Evolutionary conservation across 2,329 filamentous ascomycete genomes (phyloP).

Genomic region (Stemphylium beticola): DNA sequence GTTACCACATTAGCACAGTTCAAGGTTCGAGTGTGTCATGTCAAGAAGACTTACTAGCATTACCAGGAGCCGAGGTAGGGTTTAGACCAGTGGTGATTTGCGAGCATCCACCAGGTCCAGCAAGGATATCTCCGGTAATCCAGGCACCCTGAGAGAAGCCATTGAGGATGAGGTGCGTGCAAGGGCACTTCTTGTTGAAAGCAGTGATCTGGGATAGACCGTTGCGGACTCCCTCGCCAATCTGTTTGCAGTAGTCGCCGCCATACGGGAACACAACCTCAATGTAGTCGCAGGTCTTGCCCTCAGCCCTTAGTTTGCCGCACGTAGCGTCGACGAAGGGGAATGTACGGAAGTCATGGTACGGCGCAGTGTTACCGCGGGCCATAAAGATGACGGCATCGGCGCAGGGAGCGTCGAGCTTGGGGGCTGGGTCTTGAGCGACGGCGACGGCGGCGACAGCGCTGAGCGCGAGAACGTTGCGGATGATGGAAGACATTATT

Average conservation of each 20-base stretch:
- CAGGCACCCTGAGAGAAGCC: slow-evolving; percentile 67
- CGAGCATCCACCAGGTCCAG: slow-evolving; percentile 49
- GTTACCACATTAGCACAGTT: slow-evolving; percentile 25
- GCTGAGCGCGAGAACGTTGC: slow-evolving; percentile 30
- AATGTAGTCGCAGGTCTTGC: slow-evolving; percentile 34
- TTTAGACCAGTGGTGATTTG: slow-evolving; percentile 26
- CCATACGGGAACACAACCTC: slow-evolving; percentile 25
- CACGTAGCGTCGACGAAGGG: slow-evolving; percentile 30
- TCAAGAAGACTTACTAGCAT: slow-evolving; percentile 31
- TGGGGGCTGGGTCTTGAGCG: slow-evolving; percentile 40
- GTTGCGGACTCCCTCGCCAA: slow-evolving; percentile 28
- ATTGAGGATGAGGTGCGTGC: slow-evolving; percentile 62
- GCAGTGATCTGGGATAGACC: slow-evolving; percentile 54
- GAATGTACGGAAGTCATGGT: slow-evolving; percentile 30
- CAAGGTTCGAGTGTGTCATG: slow-evolving; percentile 20
- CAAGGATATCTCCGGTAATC: slow-evolving; percentile 65
- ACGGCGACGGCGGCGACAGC: slow-evolving; percentile 32
- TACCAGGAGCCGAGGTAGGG: slow-evolving; percentile 27
- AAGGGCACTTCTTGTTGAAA: slow-evolving; percentile 62
- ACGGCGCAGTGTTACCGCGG: slow-evolving; percentile 32
- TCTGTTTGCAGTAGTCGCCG: slow-evolving; percentile 26
- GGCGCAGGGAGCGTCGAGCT: slow-evolving; percentile 31
- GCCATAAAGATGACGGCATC: slow-evolving; percentile 33
- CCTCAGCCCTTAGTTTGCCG: slow-evolving; percentile 28
- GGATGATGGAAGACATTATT: slow-evolving; percentile 37